Base-by-base conservation (phyloP, 2,329 filamentous ascomycete species). In the Colletotrichum lentis region DNA sequence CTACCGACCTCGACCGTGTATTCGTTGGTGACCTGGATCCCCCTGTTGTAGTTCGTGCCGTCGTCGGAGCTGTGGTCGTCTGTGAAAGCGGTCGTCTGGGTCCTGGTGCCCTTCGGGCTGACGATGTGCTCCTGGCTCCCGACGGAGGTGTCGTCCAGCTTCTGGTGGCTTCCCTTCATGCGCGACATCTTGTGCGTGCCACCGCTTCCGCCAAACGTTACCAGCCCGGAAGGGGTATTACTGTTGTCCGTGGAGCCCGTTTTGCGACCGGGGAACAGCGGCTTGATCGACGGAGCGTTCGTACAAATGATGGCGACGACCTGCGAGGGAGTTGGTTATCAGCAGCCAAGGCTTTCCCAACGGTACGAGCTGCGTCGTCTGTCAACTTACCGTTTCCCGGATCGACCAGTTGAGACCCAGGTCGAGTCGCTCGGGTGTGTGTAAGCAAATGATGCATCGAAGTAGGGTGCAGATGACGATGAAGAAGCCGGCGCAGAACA, bases 401-500 rank as follows among this genome's bases (percentile, higher is more conserved):
- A 69, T 67, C 2, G 67, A 68, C 71, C 71, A 72, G 27, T 62
- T 67, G 5, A 67, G 5, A 16, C 64, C 64, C 4, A 64, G 24
- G 41, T 68, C 60, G 43, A 66, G 60, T 41, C 65, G 62, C n/a
- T 64, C 65, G 5, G 67, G 53, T 11, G 60, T 67, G 12, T 44
- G 49, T 39, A 71, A 22, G 31, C 61, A 66, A 39, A 64, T 70
- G 12, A 67, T 49, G 54, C 66, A 69, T 31, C 71, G 71, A 3
- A 72, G 63, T 2, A 71, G 20, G 20, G 69, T 69, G 57, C 65
- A 69, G 14, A 68, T 60, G 16, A 71, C 56, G 27, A 72, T 69
- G 50, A 72, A 71, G 58, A 71, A 60, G 49, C 71, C 71, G 16
- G 70, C 69, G 59, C 62, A 68, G 46, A 72, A 71, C 58, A 72